These are phyloP conservation scores for Spongiforma sp. DNA, from an alignment of 1,284 basidiomycete genomes.

Conservation along the genomic window DNA sequence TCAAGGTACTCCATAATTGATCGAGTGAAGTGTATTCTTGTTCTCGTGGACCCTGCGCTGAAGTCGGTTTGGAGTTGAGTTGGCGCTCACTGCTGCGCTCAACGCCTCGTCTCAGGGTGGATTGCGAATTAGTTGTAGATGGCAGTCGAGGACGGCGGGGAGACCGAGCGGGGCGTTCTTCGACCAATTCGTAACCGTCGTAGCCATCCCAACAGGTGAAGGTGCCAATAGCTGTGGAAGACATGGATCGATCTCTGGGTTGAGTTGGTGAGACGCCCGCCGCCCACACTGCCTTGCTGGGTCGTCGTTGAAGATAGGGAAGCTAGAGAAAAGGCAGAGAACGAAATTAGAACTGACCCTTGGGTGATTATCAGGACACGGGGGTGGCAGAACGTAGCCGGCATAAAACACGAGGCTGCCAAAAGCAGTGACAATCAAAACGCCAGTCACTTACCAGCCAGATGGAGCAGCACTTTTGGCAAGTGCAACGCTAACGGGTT, in stretches of 20 bases:
- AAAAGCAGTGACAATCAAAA: constrained; percentile 34
- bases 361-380: constrained; percentile 39
- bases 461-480: background rate
- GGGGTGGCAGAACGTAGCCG: constrained; percentile 28
- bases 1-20: constrained; percentile 64
- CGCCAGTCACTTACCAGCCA: constrained; percentile 23
- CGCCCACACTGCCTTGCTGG: constrained; percentile 23
- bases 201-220: constrained; percentile 46
- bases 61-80: constrained; percentile 40
- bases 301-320: constrained; percentile 22
- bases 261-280: constrained; percentile 18
- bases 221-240: constrained; percentile 40
- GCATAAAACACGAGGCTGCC: constrained; percentile 41
- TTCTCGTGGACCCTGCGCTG: constrained; percentile 46
- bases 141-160: constrained; percentile 28
- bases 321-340: constrained; percentile 13
- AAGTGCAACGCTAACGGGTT: background rate
- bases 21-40: constrained; percentile 54
- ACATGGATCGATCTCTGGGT: constrained; percentile 21
- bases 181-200: constrained; percentile 36
- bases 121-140: constrained; percentile 22
- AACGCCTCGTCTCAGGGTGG: constrained; percentile 17
- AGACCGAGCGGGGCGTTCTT: constrained; percentile 19
- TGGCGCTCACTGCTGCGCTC: constrained; percentile 33
- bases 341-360: constrained; percentile 36